Evolutionary conservation across 257 asterid species (phyloP), one percentile per base, ranked within the genome.

Genomic region (Dorcoceras hygrometricum): DNA sequence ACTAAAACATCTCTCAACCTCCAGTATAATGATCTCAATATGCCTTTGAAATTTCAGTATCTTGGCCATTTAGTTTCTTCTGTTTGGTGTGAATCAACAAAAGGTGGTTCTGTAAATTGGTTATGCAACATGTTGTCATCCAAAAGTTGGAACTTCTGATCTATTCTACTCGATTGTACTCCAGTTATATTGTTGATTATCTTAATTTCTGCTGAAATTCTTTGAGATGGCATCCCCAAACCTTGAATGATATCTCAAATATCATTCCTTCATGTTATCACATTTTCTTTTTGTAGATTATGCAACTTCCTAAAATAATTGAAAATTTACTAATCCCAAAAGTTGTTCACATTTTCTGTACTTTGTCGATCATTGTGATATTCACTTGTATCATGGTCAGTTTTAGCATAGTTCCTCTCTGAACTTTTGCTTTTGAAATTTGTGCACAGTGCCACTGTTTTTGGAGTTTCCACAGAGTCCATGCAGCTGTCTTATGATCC

Each of bases 401-500:
- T 39, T 39, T 39, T 39, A 39, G 19, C 19, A 14, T 69, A 48
- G 50, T 31, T 56, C 25, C 72, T 77, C 58, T 8, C 18, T 51
- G 56, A 54, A 26, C 22, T 14, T 54, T 25, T 74, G 77, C 69
- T 72, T 72, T 75, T 71, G 67, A 31, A 75, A 69, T 76, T 66
- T 27, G 65, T 75, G 56, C 62, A 56, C 82, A 95, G 99, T 79
- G 82, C 99, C 75, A 95, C 98, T 43, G 98, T 95, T 54, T 95
- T 95, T 68, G 99, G 99, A 82, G 98, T 95, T 68, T 95, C 99
- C 14, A 87, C 99, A 6, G 98, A 91, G 60, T 95, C 99, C 28
- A 95, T 95, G 99, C 99, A 95, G 83, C 82, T 95, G 63, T 87
- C 98, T 27, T 91, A 83, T 72, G 99, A 95, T 70, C 66, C 69